Evolutionary conservation across 2,329 filamentous ascomycete species (phyloP).

Genomic region (Fusarium sp.): DNA sequence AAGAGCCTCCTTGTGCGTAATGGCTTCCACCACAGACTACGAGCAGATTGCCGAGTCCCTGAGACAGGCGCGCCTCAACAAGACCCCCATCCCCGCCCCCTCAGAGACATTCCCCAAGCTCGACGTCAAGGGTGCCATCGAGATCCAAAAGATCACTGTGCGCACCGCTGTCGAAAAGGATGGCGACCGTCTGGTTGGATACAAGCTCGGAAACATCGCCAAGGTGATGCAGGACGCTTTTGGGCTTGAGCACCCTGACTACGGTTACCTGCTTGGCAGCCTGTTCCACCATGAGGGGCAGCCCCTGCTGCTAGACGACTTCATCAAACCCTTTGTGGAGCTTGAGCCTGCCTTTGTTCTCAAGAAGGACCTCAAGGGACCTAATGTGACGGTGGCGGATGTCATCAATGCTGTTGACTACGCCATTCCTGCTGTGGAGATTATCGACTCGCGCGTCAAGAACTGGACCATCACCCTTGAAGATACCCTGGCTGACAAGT

Average conservation of each 20-base stretch:
- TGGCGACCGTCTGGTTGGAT: slow-evolving; percentile 43
- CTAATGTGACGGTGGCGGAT: slow-evolving; percentile 44
- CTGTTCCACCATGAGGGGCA: slow-evolving; percentile 43
- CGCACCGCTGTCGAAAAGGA: slow-evolving; percentile 31
- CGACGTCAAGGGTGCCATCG: slow-evolving; percentile 37
- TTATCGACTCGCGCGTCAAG: slow-evolving; percentile 45
- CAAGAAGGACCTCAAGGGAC: slow-evolving; percentile 38
- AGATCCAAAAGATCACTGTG: slow-evolving; percentile 39
- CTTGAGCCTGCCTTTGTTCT: slow-evolving; percentile 45
- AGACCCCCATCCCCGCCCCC: slow-evolving; percentile 36
- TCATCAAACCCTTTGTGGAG: slow-evolving; percentile 45
- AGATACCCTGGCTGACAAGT: slow-evolving; percentile 45
- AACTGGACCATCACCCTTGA: slow-evolving; percentile 42
- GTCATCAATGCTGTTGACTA: slow-evolving; percentile 46
- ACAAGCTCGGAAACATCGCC: slow-evolving; percentile 47
- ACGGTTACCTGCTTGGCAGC: slow-evolving; percentile 43
- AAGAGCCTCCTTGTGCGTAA: neutral
- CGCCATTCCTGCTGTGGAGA: slow-evolving; percentile 45
- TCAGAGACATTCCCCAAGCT: slow-evolving; percentile 36
- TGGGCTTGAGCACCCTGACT: slow-evolving; percentile 45
- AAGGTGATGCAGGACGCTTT: slow-evolving; percentile 48
- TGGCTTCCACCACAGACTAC: slow-evolving; percentile 7
- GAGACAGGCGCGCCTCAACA: slow-evolving; percentile 33
- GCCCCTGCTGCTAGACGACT: slow-evolving; percentile 31
- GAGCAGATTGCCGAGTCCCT: slow-evolving; percentile 29